Conservation (phyloP, 192 early-diverging fungal species). For the Coemansia sp. region DNA sequence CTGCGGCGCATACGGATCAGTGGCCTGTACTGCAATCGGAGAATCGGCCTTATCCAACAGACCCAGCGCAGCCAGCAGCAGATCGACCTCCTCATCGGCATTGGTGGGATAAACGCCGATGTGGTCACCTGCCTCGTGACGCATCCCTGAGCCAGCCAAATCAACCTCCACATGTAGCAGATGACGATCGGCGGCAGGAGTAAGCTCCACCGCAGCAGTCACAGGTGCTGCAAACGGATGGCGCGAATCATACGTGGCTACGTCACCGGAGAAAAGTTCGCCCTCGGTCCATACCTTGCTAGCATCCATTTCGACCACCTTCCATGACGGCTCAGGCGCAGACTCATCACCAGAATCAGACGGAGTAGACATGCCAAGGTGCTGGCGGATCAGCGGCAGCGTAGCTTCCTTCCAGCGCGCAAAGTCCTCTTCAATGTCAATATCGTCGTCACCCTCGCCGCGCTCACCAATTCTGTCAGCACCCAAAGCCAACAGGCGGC, state of each 20-base stretch:
- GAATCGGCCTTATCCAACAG: slow-evolving; percentile 67
- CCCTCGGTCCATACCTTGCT: slow-evolving; percentile 42
- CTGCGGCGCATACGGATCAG: slow-evolving; percentile 73
- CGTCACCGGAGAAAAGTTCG: slow-evolving; percentile 26
- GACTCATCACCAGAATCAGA: slow-evolving; percentile 32
- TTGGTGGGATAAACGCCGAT: slow-evolving; percentile 90
- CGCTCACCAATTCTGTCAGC: slow-evolving; percentile 70
- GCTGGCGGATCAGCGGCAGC: slow-evolving; percentile 72
- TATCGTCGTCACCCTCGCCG: slow-evolving; percentile 98
- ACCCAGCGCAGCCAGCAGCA: slow-evolving; percentile 63
- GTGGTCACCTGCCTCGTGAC: slow-evolving; percentile 93
- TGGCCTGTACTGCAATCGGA: slow-evolving; percentile 67
- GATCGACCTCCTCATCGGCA: slow-evolving; percentile 70
- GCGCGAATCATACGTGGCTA: slow-evolving; percentile 74
- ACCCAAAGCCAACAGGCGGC: slow-evolving; percentile 67
- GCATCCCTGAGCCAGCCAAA: slow-evolving; percentile 73
- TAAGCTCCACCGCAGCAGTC: slow-evolving; percentile 64
- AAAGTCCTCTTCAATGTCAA: slow-evolving; percentile 94
- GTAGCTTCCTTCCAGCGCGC: slow-evolving; percentile 89
- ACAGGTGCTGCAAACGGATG: slow-evolving; percentile 81
- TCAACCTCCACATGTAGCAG: slow-evolving; percentile 96
- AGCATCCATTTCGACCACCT: slow-evolving; percentile 57
- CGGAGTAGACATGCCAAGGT: slow-evolving; percentile 59
- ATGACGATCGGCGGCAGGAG: slow-evolving; percentile 67
- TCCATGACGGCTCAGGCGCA: slow-evolving; percentile 56